phyloP scores from a whole-genome alignment of 495 filamentous ascomycete species.

The Penicillium crystallinum region DNA sequence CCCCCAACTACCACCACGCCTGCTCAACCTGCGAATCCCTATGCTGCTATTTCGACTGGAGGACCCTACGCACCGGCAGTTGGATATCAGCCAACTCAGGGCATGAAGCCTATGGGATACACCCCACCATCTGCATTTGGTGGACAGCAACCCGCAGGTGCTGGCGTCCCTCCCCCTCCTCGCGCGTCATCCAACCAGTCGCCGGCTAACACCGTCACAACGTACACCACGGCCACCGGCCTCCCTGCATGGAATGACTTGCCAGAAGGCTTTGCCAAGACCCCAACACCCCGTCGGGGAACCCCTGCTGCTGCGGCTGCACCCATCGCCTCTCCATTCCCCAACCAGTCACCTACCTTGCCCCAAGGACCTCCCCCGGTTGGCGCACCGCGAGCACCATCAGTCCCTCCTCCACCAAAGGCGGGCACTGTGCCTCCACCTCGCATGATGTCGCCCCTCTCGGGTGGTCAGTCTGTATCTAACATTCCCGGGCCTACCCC shows the following conservation, averaged over 20 bases:
- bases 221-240: constrained; percentile 66
- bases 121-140: constrained; percentile 37
- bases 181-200: constrained; percentile 51
- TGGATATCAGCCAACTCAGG: constrained; percentile 49
- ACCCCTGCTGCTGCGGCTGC: constrained; percentile 60
- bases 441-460: constrained; percentile 50
- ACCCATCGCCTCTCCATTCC: constrained; percentile 62
- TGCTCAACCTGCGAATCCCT: constrained; percentile 52
- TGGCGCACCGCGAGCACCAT: constrained; percentile 42
- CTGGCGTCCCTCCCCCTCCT: constrained; percentile 52
- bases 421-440: constrained; percentile 44
- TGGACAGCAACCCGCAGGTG: constrained; percentile 33
- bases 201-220: constrained; percentile 48
- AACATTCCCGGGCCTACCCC: constrained; percentile 46
- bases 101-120: constrained; percentile 25
- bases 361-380: constrained; percentile 43
- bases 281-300: constrained; percentile 58
- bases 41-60: constrained; percentile 47
- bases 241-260: constrained; percentile 90
- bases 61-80: constrained; percentile 29
- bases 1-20: constrained; percentile 16
- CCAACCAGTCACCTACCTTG: constrained; percentile 55
- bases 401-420: constrained; percentile 52
- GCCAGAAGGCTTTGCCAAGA: constrained; percentile 73
- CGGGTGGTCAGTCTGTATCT: constrained; percentile 30